Conservation (phyloP, 371 early-diverging fungal species). For the Mortierella polycephala region DNA sequence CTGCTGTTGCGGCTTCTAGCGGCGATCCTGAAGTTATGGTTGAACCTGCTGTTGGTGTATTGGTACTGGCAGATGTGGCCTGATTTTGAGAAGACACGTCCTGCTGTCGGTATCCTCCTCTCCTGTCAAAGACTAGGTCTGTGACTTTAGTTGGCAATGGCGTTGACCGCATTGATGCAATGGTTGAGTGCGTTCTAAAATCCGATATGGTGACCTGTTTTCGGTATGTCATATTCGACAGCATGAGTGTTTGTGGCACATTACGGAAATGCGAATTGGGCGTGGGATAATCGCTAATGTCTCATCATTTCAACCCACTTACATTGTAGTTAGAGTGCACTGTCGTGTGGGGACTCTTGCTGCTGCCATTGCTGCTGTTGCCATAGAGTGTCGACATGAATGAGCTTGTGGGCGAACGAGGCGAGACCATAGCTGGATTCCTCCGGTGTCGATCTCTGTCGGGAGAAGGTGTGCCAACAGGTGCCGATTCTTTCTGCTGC, state of each 20-base stretch:
- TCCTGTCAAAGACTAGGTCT: slow-evolving; percentile 25
- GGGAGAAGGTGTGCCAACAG: not conserved
- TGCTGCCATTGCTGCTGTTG: slow-evolving; percentile 9
- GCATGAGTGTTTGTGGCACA: not conserved
- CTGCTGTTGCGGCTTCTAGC: not conserved
- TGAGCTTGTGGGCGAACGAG: slow-evolving; percentile 11
- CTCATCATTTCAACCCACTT: not conserved
- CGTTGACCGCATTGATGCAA: slow-evolving; percentile 22
- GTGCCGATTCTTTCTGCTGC: not conserved
- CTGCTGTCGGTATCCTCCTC: not conserved
- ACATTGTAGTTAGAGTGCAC: slow-evolving; percentile 32
- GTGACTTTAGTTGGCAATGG: slow-evolving; percentile 24
- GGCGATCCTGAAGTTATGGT: not conserved
- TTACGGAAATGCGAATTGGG: not conserved
- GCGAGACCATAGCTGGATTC: slow-evolving; percentile 4
- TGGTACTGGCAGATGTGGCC: not conserved
- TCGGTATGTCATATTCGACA: not conserved
- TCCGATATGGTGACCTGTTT: slow-evolving; percentile 34
- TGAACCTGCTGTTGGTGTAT: slow-evolving; percentile 7
- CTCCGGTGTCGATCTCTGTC: slow-evolving; percentile 3
- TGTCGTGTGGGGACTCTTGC: slow-evolving; percentile 21
- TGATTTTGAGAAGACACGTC: not conserved
- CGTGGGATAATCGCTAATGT: not conserved
- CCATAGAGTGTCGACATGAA: slow-evolving; percentile 7
- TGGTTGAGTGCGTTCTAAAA: slow-evolving; percentile 34